Base-by-base conservation (phyloP, 331 rosid species). In the Erythrophleum ivorense region DNA sequence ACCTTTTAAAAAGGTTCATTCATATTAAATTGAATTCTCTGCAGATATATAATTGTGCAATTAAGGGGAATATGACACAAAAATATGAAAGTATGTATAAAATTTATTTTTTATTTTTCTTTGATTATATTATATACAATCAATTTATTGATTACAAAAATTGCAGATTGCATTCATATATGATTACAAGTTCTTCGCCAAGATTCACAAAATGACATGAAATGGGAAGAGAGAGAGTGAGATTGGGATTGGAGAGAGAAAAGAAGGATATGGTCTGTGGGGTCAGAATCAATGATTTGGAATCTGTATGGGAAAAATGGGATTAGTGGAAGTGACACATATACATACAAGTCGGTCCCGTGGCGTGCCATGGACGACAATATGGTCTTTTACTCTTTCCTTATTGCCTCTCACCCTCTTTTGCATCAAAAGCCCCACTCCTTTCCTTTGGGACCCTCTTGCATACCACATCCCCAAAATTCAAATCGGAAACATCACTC, bases 281-380 rank as follows among this genome's bases (percentile, higher is more conserved):
- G 86, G 83, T 81, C 89, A 79, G 78, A 83, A 86, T 84, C 91
- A 88, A 89, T 88, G 52, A 88, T 88, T 88, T 83, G 87, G 84
- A 83, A 85, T 60, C 64, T 89, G 72, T 64, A 65, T 69, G 16
- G 36, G 9, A 71, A 48, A 80, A 80, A 68, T 60, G 6, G 64
- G 78, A 77, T 76, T 84, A 13, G 88, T 84, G 83, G 87, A 80
- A 24, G 29, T 24, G 29, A 24, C 29, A 24, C 29, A 24, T 24
- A 24, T 24, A 24, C 81, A 75, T 24, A n/a, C 4, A 5, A 76
- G 78, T 84, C 52, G 88, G 85, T 83, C 83, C 84, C 52, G 49
- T 75, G 80, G 97, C 92, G 97, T 91, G 97, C 94, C 71, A 82
- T 84, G 80, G 76, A 87, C 80, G 94, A 89, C 97, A 89, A 73